A percentile compares a stretch with the other conserved stretches of the same genome.
Evolutionary conservation across 2,329 filamentous ascomycete species (phyloP).

Genomic region (Fusarium nanum): DNA sequence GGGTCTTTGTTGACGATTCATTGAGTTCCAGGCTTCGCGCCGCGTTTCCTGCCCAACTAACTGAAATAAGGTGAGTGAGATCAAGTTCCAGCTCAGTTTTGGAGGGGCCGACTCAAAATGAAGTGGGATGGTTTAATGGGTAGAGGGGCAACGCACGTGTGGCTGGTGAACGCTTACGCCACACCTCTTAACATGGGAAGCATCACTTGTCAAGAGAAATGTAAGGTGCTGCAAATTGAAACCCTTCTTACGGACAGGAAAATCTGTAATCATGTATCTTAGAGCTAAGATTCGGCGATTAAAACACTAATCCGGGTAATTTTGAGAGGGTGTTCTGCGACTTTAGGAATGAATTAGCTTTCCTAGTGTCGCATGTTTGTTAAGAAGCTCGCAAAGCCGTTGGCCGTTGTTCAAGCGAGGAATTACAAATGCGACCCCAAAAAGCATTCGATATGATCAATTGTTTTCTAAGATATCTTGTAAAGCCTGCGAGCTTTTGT

Average conservation of each 20-base stretch:
- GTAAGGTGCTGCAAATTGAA: not conserved
- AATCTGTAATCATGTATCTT: fast-evolving
- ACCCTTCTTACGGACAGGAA: not conserved
- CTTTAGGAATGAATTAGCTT: not conserved
- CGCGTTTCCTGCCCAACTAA: constrained; percentile 17
- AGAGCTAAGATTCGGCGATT: fast-evolving
- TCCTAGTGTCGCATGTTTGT: not conserved
- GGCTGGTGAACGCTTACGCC: constrained; percentile 22
- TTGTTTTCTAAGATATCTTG: no score
- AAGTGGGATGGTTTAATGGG: constrained; percentile 34
- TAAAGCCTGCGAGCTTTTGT: not conserved
- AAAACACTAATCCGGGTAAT: fast-evolving
- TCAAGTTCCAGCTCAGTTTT: constrained; percentile 31
- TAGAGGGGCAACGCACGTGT: constrained; percentile 26
- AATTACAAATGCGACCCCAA: not conserved
- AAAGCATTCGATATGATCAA: not conserved
- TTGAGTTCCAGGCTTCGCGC: constrained; percentile 36
- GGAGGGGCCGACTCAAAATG: constrained; percentile 40
- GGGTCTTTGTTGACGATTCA: constrained; percentile 52
- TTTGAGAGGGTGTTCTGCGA: not conserved
- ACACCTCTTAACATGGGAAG: not conserved
- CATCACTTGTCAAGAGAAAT: not conserved
- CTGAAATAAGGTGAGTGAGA: constrained; percentile 28
- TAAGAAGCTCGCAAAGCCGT: not conserved
- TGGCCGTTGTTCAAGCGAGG: not conserved